Evolutionary conservation across 352 stramenopile genomes (phyloP).

Genomic region (Globisporangium spinosum): DNA sequence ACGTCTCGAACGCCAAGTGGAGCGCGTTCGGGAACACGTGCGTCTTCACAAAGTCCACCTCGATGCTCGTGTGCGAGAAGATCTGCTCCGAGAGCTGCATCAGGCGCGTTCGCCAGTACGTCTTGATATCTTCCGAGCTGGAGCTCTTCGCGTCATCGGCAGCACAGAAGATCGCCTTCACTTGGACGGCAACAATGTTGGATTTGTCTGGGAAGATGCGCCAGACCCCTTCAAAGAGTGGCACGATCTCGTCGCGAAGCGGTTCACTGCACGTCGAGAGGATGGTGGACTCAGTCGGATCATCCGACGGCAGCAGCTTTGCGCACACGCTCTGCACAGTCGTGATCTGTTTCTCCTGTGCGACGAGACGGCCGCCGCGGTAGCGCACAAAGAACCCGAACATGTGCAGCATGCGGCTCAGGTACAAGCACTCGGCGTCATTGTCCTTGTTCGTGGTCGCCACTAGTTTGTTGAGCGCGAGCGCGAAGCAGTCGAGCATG

Average conservation of each 20-base stretch:
- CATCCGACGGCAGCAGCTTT: conserved; percentile 26
- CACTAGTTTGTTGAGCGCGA: conserved; percentile 55
- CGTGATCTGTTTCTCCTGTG: conserved; percentile 27
- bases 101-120: conserved; percentile 52
- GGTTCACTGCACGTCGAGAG: conserved; percentile 31
- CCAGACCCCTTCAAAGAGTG: conserved; percentile 61
- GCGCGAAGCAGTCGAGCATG: conserved; percentile 64
- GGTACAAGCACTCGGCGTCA: conserved; percentile 54
- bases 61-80: conserved; percentile 49
- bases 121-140: conserved; percentile 18
- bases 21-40: conserved; percentile 62
- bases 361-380: conserved; percentile 50
- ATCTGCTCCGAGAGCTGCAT: conserved; percentile 45
- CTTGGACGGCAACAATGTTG: conserved; percentile 32
- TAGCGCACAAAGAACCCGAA: conserved; percentile 55
- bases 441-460: conserved; percentile 25
- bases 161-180: conserved; percentile 45
- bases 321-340: conserved; percentile 43
- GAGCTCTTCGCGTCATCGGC: conserved; percentile 9
- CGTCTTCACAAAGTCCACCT: conserved; percentile 42
- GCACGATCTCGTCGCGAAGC: conserved; percentile 45
- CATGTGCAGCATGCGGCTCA: conserved; percentile 61
- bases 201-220: conserved; percentile 48
- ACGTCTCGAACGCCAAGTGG: conserved; percentile 43
- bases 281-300: conserved; percentile 29